Percentiles rank a stretch among this genome's conserved stretches.
Evolutionary conservation across 345 rosid genomes (phyloP).

Genomic region (Xanthoceras sorbifolium): DNA sequence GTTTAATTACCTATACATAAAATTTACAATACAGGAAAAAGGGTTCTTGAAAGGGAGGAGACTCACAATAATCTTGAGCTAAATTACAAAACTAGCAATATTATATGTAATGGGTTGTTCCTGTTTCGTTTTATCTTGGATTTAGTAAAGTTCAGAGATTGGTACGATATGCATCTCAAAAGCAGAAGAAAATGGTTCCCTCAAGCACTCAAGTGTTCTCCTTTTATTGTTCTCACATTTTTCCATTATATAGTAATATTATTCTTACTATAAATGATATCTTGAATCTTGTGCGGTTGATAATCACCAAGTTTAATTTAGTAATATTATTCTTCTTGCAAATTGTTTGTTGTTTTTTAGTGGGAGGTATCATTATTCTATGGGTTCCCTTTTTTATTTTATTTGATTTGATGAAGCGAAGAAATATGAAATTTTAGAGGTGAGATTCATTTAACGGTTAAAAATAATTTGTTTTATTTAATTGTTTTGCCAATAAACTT

Average conservation of each 20-base stretch:
- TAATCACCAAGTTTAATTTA: not conserved
- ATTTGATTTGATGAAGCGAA: not conserved
- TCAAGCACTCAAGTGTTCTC: constrained; percentile 19
- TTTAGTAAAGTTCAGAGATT: constrained; percentile 18
- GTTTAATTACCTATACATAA: too few species aligned
- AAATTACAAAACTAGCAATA: not conserved
- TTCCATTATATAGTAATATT: not conserved
- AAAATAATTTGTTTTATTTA: too few species aligned
- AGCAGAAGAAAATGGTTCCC: constrained; percentile 32
- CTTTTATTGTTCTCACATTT: constrained; percentile 22
- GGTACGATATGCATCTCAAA: constrained; percentile 27
- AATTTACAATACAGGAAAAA: not conserved
- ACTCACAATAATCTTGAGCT: not conserved
- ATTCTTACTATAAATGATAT: not conserved
- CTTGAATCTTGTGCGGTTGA: constrained; percentile 18
- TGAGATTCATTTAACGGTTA: not conserved
- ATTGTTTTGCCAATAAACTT: too few species aligned
- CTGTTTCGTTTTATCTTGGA: not conserved
- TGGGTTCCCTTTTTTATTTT: constrained; percentile 20
- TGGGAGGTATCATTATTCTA: constrained; percentile 26
- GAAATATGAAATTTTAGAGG: not conserved
- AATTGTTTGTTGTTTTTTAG: constrained; percentile 28
- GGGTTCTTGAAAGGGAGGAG: not conserved
- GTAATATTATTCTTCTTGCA: not conserved
- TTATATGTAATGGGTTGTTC: not conserved